Conservation (phyloP, 2,329 filamentous ascomycete species). For the Tolypocladium tundrense region DNA sequence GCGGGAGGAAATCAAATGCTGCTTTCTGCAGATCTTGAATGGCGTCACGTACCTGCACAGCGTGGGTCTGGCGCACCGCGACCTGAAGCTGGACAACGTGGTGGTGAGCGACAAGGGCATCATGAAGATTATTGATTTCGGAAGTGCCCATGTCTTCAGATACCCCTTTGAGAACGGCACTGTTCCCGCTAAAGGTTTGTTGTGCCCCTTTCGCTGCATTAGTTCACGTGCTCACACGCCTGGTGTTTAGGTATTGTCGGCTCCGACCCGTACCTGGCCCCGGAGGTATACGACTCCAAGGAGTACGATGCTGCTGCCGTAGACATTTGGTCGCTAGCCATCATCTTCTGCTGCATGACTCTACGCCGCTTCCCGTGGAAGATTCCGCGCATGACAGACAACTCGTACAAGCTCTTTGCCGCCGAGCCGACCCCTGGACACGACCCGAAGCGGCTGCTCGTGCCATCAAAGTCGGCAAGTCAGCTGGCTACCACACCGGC, state of each 20-base stretch:
- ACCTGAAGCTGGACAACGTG: conserved; percentile 95
- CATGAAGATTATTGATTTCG: conserved; percentile 99
- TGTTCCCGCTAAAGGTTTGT: conserved; percentile 26
- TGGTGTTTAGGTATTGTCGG: conserved; percentile 49
- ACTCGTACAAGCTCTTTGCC: conserved; percentile 89
- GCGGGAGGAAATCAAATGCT: conserved; percentile 80
- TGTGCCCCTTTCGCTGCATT: neutral
- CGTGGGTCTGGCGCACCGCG: conserved; percentile 88
- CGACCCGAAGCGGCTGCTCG: conserved; percentile 43
- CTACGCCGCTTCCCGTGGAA: conserved; percentile 95
- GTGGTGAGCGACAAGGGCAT: conserved; percentile 94
- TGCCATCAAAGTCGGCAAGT: conserved; percentile 34
- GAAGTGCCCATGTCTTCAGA: conserved; percentile 90
- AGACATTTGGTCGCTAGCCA: conserved; percentile 96
- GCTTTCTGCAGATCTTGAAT: conserved; percentile 87
- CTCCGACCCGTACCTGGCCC: conserved; percentile 90
- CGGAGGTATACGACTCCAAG: conserved; percentile 88
- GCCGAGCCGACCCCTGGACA: conserved; percentile 71
- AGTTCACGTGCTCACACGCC: neutral
- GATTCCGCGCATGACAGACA: conserved; percentile 80
- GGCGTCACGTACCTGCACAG: conserved; percentile 91
- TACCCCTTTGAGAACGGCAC: conserved; percentile 84
- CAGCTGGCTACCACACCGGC: conserved; percentile 28
- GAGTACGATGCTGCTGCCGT: conserved; percentile 91
- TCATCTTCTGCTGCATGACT: conserved; percentile 99